Percentiles rank a stretch among this genome's conserved stretches.
These are phyloP conservation scores for Solanum neorickii DNA, from an alignment of 257 asterid genomes.

Conservation along the genomic window DNA sequence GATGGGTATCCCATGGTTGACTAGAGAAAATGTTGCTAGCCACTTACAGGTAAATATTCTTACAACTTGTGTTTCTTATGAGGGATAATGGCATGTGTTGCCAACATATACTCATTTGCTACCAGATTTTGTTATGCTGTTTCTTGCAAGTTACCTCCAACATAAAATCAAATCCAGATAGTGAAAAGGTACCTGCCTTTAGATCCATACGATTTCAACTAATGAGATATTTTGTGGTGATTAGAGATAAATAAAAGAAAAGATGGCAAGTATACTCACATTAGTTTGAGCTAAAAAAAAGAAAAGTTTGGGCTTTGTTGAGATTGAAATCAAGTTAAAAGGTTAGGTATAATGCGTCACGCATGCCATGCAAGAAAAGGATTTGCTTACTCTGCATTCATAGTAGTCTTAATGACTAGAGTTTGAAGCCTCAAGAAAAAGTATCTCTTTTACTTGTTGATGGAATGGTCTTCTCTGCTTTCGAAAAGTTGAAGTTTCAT, in stretches of 20 bases:
- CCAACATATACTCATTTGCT: background rate
- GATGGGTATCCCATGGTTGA: conserved; percentile 86
- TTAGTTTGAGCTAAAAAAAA: background rate
- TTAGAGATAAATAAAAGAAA: background rate
- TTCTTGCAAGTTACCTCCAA: background rate
- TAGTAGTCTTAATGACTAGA: background rate
- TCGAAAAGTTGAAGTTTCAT: background rate
- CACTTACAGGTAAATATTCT: conserved; percentile 64
- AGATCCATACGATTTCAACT: background rate
- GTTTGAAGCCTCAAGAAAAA: background rate
- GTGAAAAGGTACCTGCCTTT: background rate
- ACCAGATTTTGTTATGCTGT: background rate
- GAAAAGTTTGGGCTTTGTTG: background rate
- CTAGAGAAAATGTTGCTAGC: conserved; percentile 88
- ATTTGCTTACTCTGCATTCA: background rate
- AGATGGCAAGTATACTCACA: background rate
- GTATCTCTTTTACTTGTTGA: background rate
- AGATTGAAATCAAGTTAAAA: background rate
- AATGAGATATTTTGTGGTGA: background rate
- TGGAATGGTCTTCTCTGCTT: background rate
- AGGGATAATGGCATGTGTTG: background rate
- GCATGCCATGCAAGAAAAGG: background rate
- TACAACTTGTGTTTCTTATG: background rate
- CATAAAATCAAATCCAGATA: background rate
- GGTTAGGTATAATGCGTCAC: background rate